These are phyloP conservation scores for Zymoseptoria pseudotritici DNA, from an alignment of 2,329 filamentous ascomycete genomes.

Conservation along the genomic window DNA sequence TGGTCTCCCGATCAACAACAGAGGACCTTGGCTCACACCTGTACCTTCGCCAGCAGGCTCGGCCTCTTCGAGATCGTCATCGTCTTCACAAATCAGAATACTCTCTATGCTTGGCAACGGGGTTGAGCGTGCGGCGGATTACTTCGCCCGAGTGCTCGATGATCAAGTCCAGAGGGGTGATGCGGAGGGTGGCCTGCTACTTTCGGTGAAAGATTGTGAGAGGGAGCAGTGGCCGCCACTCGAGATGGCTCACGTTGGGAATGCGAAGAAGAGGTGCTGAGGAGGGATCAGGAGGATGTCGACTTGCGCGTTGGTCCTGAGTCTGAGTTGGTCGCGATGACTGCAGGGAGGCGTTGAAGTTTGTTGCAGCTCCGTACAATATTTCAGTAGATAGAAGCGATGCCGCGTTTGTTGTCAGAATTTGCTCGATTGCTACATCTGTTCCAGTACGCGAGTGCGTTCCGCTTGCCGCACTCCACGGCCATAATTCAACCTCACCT, in stretches of 20 bases:
- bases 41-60: neutral
- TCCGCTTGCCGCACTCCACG: neutral
- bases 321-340: neutral
- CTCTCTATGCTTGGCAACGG: constrained; percentile 12
- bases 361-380: neutral
- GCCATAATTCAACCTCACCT: neutral
- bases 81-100: neutral
- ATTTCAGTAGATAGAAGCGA: neutral
- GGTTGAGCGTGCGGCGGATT: constrained; percentile 16
- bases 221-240: constrained; percentile 6
- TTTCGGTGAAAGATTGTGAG: constrained; percentile 18
- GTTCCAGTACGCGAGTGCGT: neutral
- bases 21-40: neutral
- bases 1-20: neutral
- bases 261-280: neutral
- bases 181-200: constrained; percentile 21
- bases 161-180: constrained; percentile 13
- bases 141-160: constrained; percentile 14
- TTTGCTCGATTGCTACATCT: too few species aligned
- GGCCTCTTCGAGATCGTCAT: neutral
- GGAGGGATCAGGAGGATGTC: neutral
- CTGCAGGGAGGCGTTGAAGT: neutral
- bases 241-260: neutral
- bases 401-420: neutral
- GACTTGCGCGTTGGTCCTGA: neutral